Conservation (phyloP, 2,329 filamentous ascomycete species). For the Aureobasidium uvarum region DNA sequence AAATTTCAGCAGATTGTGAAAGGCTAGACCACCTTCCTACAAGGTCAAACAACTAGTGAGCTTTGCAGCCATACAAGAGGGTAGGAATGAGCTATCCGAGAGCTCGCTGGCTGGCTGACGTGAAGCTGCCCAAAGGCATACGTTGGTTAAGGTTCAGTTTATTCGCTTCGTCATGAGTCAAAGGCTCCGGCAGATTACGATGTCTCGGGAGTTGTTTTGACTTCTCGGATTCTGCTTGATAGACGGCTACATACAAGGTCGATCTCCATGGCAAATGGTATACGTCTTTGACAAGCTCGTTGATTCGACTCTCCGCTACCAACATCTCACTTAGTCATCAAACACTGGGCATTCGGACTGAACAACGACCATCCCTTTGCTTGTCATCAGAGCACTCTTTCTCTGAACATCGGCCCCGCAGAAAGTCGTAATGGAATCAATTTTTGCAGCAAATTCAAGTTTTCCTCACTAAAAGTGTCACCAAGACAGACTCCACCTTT, state of each 20-base stretch:
- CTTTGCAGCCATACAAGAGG: neutral
- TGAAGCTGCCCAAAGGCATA: neutral
- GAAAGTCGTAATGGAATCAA: too few relatives aligned
- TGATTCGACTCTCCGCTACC: neutral
- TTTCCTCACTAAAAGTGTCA: too few relatives aligned
- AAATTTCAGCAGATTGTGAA: neutral
- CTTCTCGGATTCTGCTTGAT: neutral
- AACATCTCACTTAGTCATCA: neutral
- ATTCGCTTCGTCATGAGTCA: neutral
- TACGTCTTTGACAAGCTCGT: neutral
- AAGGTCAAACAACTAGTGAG: neutral
- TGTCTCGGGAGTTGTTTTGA: neutral
- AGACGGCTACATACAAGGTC: neutral
- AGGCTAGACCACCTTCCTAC: neutral
- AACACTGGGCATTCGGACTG: neutral
- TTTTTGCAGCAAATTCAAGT: too few relatives aligned
- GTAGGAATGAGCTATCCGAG: neutral
- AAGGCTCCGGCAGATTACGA: neutral
- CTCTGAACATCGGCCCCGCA: too few relatives aligned
- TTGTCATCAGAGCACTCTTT: too few relatives aligned
- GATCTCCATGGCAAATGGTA: neutral
- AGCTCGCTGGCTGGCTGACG: neutral
- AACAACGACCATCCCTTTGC: too few relatives aligned
- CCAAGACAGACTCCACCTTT: neutral
- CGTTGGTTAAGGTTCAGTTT: neutral